Evolutionary conservation across 2,329 filamentous ascomycete genomes (phyloP), one percentile per base, ranked within the genome.

Genomic region (Trichoderma sp.): DNA sequence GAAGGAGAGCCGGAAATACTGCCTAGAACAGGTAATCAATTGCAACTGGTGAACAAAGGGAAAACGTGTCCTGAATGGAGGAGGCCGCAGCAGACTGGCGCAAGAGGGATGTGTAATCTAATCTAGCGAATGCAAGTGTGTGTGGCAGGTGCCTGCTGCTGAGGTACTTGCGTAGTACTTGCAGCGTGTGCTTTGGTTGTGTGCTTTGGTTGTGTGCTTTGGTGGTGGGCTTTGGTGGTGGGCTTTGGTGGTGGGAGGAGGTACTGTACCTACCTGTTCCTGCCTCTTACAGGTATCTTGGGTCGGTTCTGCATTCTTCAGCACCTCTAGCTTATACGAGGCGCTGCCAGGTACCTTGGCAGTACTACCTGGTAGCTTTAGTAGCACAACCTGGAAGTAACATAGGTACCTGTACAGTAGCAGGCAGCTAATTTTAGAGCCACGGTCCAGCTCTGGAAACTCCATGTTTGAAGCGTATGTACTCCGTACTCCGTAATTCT

Each of bases 1-100:
- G 59, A 63, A 63, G 50, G 22, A 39, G n/a, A 50, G 29, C 59
- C 59, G 59, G 59, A 63, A 63, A 63, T 63, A 63, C 59, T 39
- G 35, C 59, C 59, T 52, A 52, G 48, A 50, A 63, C 25, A 37
- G 59, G 59, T 52, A 63, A 63, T 63, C 35, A 63, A 53, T 63
- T 27, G 59, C 59, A 53, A 35, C 34, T 52, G 42, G 19, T 35
- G 59, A 63, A 63, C 32, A 63, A 27, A 53, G 48, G 32, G 29
- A 53, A 54, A 53, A 39, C 45, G 59, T 63, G 45, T 63, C 59
- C 59, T 63, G 22, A 53, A 39, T 63, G 45, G 59, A 53, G 59
- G 59, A 29, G 59, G 59, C 59, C 59, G 53, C 59, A 39, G 45
- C 34, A 29, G 25, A 19, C 22, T 27, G 32, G n/a, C 22, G 10